Conservation (phyloP, 495 filamentous ascomycete genomes). For the Penicillium riverlandense region DNA sequence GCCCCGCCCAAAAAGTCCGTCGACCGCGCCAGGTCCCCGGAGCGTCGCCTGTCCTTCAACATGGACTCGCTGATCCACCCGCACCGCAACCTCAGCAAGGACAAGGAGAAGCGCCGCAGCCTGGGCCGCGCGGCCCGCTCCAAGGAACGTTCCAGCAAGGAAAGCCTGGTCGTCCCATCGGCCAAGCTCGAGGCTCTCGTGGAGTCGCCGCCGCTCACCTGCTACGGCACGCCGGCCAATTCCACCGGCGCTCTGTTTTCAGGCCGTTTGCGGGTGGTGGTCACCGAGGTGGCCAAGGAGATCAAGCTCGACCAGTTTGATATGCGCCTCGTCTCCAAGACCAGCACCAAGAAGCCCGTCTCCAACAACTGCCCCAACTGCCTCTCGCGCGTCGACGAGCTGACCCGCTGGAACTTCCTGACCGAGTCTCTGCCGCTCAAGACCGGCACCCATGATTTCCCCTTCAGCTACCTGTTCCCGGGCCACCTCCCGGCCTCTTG, state of each 20-base stretch:
- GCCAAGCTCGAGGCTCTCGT: slow-evolving; percentile 69
- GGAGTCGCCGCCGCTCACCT: slow-evolving; percentile 83
- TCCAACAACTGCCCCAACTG: slow-evolving; percentile 70
- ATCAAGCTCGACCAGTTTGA: slow-evolving; percentile 63
- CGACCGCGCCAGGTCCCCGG: slow-evolving; percentile 32
- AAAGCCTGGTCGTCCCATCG: slow-evolving; percentile 21
- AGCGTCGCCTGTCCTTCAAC: slow-evolving; percentile 36
- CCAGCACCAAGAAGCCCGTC: slow-evolving; percentile 74
- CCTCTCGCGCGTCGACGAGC: slow-evolving; percentile 54
- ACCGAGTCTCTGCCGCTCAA: slow-evolving; percentile 56
- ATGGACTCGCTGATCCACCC: slow-evolving; percentile 43
- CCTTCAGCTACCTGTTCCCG: slow-evolving; percentile 85
- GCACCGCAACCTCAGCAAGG: slow-evolving; percentile 36
- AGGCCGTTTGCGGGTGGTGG: slow-evolving; percentile 67
- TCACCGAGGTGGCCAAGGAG: slow-evolving; percentile 47
- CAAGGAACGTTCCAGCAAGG: slow-evolving; percentile 29
- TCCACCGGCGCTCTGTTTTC: slow-evolving; percentile 86
- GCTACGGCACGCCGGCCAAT: slow-evolving; percentile 65
- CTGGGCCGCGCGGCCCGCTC: slow-evolving; percentile 30
- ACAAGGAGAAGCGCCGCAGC: slow-evolving; percentile 35
- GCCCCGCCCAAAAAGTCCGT: slow-evolving; percentile 25
- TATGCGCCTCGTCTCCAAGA: slow-evolving; percentile 59
- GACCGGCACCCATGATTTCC: slow-evolving; percentile 67
- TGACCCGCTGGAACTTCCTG: slow-evolving; percentile 75
- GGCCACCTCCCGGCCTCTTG: slow-evolving; percentile 81